phyloP scores from a whole-genome alignment of 2,329 filamentous ascomycete species.

The Triangularia setosa region DNA sequence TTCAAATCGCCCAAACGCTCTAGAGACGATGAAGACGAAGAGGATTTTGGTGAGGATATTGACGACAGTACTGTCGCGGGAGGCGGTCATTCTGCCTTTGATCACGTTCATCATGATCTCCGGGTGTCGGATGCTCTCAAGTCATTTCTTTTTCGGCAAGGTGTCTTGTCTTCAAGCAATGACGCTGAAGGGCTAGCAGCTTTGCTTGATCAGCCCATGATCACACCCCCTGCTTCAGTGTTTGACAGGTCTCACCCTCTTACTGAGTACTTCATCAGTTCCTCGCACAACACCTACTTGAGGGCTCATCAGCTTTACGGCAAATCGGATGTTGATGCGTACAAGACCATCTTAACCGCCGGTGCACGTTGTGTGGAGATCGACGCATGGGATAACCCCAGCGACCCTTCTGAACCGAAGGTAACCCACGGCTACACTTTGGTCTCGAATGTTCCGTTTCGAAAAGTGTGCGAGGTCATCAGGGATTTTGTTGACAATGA shows the following conservation, averaged over 20 bases:
- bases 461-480: constrained; percentile 62
- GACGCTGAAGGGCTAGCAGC: constrained; percentile 48
- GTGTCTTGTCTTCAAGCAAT: constrained; percentile 41
- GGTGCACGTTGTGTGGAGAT: constrained; percentile 70
- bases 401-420: constrained; percentile 60
- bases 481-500: constrained; percentile 60
- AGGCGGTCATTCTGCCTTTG: constrained; percentile 53
- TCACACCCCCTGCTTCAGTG: constrained; percentile 13
- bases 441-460: constrained; percentile 62
- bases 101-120: constrained; percentile 49
- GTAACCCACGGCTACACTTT: constrained; percentile 68
- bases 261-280: constrained; percentile 68
- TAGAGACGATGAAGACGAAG: constrained; percentile 43
- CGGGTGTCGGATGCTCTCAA: constrained; percentile 57
- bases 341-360: constrained; percentile 57
- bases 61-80: constrained; percentile 51
- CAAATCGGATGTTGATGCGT: constrained; percentile 57
- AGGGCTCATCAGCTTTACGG: constrained; percentile 67
- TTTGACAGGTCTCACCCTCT: constrained; percentile 44
- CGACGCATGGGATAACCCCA: constrained; percentile 63
- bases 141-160: constrained; percentile 51
- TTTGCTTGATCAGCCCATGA: constrained; percentile 49
- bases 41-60: constrained; percentile 44
- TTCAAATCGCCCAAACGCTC: constrained; percentile 29
- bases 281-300: constrained; percentile 70